Percentiles rank a stretch among this genome's conserved stretches.
These are phyloP conservation scores for Monosporascus sp. DNA, from an alignment of 2,329 filamentous ascomycete species.

Conservation along the genomic window DNA sequence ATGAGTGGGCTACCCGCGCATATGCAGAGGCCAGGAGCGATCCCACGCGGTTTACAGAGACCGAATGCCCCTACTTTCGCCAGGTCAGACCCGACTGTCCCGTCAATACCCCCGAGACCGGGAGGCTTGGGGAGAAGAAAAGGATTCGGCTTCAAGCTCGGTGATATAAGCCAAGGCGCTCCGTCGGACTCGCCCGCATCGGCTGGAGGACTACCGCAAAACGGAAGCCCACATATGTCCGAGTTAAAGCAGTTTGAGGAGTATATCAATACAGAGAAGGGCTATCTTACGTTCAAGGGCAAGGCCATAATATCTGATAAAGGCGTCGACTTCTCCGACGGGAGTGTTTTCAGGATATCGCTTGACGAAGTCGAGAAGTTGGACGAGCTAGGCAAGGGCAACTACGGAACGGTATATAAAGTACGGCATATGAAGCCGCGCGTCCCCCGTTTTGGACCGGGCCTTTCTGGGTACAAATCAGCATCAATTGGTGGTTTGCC, in stretches of 20 bases:
- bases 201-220: constrained; percentile 19
- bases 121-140: constrained; percentile 54
- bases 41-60: constrained; percentile 30
- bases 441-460: constrained; percentile 54
- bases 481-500: constrained; percentile 34
- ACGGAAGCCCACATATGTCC: constrained; percentile 37
- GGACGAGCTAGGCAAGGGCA: constrained; percentile 93
- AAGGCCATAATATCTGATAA: constrained; percentile 85
- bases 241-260: constrained; percentile 62
- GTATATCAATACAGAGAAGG: constrained; percentile 86
- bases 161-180: constrained; percentile 40
- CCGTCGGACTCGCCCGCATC: constrained; percentile 37
- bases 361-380: constrained; percentile 88
- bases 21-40: constrained; percentile 36
- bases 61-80: constrained; percentile 45
- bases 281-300: constrained; percentile 86
- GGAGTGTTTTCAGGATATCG: constrained; percentile 87
- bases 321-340: constrained; percentile 88
- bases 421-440: constrained; percentile 74
- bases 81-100: constrained; percentile 49
- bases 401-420: constrained; percentile 97
- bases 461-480: constrained; percentile 46
- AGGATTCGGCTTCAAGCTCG: constrained; percentile 55
- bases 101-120: constrained; percentile 24
- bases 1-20: constrained; percentile 35